These are phyloP conservation scores for Paraphaeosphaeria sporulosa DNA, from an alignment of 2,329 filamentous ascomycete species.

Conservation along the genomic window DNA sequence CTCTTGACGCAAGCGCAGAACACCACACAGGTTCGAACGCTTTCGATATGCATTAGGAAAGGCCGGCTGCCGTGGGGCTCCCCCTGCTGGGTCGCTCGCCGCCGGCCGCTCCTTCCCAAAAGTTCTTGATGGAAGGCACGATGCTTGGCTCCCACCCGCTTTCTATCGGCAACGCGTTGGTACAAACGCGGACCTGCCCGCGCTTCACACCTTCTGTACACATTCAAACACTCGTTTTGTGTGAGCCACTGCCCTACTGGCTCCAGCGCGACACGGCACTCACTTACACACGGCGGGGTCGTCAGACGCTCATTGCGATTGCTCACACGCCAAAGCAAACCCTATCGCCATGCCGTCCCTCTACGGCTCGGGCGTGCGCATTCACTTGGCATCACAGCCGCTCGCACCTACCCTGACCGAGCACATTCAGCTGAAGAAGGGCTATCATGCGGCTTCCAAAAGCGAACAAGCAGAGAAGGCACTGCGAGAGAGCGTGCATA, in stretches of 20 bases:
- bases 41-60: no score
- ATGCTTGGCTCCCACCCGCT: slow-evolving; percentile 6
- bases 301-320: neutral
- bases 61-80: neutral
- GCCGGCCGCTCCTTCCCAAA: slow-evolving; percentile 1
- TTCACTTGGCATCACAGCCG: slow-evolving; percentile 32
- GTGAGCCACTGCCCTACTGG: neutral
- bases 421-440: slow-evolving; percentile 31
- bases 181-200: slow-evolving; percentile 9
- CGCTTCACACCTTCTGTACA: neutral
- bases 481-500: slow-evolving; percentile 23
- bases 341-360: slow-evolving; percentile 41
- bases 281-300: no score
- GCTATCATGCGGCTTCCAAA: slow-evolving; percentile 27
- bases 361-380: slow-evolving; percentile 33
- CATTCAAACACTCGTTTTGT: neutral
- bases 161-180: neutral
- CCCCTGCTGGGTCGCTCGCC: no score
- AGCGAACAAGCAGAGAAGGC: slow-evolving; percentile 29
- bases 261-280: neutral
- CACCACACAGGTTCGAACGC: no score
- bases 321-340: slow-evolving; percentile 1
- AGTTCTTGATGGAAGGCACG: slow-evolving; percentile 4
- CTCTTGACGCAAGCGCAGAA: no score
- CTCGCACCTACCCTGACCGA: slow-evolving; percentile 38